Percentiles rank a stretch among this genome's conserved stretches.
Evolutionary conservation across 106 monocot genomes (phyloP).

Genomic region (Allium fistulosum): DNA sequence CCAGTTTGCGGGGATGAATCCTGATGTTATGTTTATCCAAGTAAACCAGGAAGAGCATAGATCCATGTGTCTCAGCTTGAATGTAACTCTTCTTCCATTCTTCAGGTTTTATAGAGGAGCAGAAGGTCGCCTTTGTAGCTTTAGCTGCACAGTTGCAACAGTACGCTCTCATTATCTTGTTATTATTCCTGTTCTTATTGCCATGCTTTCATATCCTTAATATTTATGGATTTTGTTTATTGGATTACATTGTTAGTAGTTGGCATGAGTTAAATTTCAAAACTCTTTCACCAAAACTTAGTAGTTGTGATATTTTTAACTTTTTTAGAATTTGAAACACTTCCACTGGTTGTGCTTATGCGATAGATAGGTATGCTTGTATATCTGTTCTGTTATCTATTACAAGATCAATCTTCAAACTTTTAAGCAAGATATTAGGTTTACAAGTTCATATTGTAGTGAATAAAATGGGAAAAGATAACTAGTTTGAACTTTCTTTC

Average conservation of each 20-base stretch:
- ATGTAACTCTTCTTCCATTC: conserved; percentile 94
- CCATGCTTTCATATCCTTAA: background rate
- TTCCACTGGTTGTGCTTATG: too few species aligned
- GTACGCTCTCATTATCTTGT: conserved; percentile 30
- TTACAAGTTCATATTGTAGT: too few species aligned
- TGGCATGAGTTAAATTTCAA: too few species aligned
- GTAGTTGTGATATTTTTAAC: too few species aligned
- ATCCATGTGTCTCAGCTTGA: conserved; percentile 89
- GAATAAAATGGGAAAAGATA: too few species aligned
- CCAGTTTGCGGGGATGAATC: conserved; percentile 79
- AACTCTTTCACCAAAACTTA: too few species aligned
- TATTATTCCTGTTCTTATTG: background rate
- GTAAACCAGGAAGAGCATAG: conserved; percentile 86
- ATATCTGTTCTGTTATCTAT: too few species aligned
- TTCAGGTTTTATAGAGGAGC: conserved; percentile 95
- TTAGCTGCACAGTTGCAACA: conserved; percentile 95
- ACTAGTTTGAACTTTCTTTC: too few species aligned
- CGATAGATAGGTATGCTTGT: too few species aligned
- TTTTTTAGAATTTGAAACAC: too few species aligned
- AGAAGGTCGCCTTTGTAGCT: conserved; percentile 81
- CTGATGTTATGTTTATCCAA: conserved; percentile 73
- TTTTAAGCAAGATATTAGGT: too few species aligned
- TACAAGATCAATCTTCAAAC: too few species aligned
- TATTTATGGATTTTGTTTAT: background rate
- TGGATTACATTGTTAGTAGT: background rate